Percentiles rank a stretch among this genome's conserved stretches.
Evolutionary conservation across 495 filamentous ascomycete species (phyloP).

Genomic region (Margaritispora aquatica): DNA sequence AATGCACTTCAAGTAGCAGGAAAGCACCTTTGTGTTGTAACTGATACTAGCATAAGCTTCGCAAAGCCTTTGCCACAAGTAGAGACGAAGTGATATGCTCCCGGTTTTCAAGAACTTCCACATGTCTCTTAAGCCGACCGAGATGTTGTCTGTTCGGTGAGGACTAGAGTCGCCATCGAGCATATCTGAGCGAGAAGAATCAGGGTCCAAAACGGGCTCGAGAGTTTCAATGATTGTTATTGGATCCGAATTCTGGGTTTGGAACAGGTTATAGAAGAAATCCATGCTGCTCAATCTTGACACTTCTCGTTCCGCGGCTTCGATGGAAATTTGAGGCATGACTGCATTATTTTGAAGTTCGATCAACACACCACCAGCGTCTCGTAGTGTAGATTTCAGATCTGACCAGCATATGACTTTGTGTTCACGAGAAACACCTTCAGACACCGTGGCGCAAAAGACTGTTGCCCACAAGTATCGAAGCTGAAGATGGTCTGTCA

Average conservation of each 20-base stretch:
- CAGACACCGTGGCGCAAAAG: constrained; percentile 63
- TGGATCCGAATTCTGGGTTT: constrained; percentile 58
- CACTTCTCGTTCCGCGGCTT: constrained; percentile 80
- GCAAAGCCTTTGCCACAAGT: constrained; percentile 81
- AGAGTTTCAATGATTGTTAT: constrained; percentile 81
- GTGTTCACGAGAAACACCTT: constrained; percentile 66
- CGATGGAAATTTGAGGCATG: constrained; percentile 82
- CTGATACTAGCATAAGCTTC: constrained; percentile 80
- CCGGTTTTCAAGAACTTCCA: constrained; percentile 75
- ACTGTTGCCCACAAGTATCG: constrained; percentile 83
- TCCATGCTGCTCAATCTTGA: constrained; percentile 91
- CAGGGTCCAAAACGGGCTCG: constrained; percentile 82
- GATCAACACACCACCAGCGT: constrained; percentile 39
- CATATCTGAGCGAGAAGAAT: constrained; percentile 38
- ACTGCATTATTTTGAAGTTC: constrained; percentile 75
- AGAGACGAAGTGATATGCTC: constrained; percentile 71
- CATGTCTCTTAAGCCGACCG: constrained; percentile 59
- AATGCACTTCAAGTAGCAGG: constrained; percentile 77
- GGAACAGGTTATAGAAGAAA: constrained; percentile 85
- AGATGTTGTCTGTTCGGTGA: constrained; percentile 31
- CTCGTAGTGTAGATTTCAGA: constrained; percentile 39
- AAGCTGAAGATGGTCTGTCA: constrained; percentile 42
- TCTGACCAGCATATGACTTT: constrained; percentile 73
- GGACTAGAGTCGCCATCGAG: constrained; percentile 11
- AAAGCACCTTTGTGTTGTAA: constrained; percentile 79